Evolutionary conservation across 306 rosid genomes (phyloP), one percentile per base, ranked within the genome.

Genomic region (Corylus heterophylla): DNA sequence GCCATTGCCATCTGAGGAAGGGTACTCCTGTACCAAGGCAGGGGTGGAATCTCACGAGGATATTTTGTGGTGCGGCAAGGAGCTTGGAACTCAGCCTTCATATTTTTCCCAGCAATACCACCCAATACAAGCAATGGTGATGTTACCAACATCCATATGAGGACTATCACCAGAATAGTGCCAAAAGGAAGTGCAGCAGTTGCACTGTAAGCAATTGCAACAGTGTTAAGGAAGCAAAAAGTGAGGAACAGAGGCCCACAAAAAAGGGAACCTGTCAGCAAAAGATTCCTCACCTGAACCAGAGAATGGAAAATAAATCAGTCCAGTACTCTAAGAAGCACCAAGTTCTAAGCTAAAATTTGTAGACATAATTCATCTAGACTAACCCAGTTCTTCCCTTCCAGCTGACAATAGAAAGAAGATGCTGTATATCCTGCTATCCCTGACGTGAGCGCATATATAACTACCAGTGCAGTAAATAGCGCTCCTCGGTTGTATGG

Each of bases 1-100:
- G 98, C 97, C 98, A 94, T 94, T 74, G 97, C 98, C 98, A 94
- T 92, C 89, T 94, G 98, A 73, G 98, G 98, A 85, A 94, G 13
- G 45, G 93, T 88, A 62, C 94, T 87, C 79, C 98, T 83, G 83
- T 94, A 92, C 98, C 98, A 94, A 50, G 98, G 97, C 56, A 94
- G 78, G 63, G 92, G 87, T 27, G 98, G 98, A 86, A 94, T 86
- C 76, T 94, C 98, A 77, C 97, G 79, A 64, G 98, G 98, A 84
- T 92, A 92, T 82, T 94, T 94, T 17, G 98, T 94, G 56, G 98
- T 94, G 82, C 94, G 97, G 71, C 88, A 87, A 76, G 98, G 98
- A 75, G 97, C 97, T 80, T 92, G 98, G 78, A 94, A 94, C 81
- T 94, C 98, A 22, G 90, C 77, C 88, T 88, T 92, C 80, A 94